These are phyloP conservation scores for Cokeromyces recurvatus DNA, from an alignment of 371 early-diverging fungal genomes.

Conservation along the genomic window DNA sequence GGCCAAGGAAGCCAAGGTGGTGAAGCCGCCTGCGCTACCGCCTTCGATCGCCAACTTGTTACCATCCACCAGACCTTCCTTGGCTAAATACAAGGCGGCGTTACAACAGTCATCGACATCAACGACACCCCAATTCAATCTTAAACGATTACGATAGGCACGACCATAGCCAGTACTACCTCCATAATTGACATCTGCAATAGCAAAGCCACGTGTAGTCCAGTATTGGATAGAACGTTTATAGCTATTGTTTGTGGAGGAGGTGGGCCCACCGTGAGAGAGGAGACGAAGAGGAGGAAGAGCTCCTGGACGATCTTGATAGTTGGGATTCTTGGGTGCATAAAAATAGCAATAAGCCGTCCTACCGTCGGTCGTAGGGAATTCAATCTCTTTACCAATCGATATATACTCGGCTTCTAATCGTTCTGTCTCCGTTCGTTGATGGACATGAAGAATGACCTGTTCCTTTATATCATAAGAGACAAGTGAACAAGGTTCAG, in stretches of 20 bases:
- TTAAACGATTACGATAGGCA: slow-evolving; percentile 66
- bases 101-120: slow-evolving; percentile 77
- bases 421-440: slow-evolving; percentile 9
- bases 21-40: slow-evolving; percentile 71
- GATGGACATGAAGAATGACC: slow-evolving; percentile 11
- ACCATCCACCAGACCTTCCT: slow-evolving; percentile 55
- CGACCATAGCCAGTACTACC: slow-evolving; percentile 74
- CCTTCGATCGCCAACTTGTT: slow-evolving; percentile 62
- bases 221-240: slow-evolving; percentile 61
- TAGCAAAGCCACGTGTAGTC: slow-evolving; percentile 74
- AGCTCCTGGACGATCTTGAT: slow-evolving; percentile 32
- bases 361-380: slow-evolving; percentile 50
- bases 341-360: slow-evolving; percentile 61
- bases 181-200: slow-evolving; percentile 75
- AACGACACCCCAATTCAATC: slow-evolving; percentile 65
- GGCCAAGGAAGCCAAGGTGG: slow-evolving; percentile 62
- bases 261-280: slow-evolving; percentile 74
- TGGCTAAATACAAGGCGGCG: slow-evolving; percentile 61
- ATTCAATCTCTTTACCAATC: slow-evolving; percentile 56
- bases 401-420: slow-evolving; percentile 52
- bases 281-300: slow-evolving; percentile 66
- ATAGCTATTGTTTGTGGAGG: slow-evolving; percentile 28
- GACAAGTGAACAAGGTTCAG: slow-evolving; percentile 18
- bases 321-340: slow-evolving; percentile 61
- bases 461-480: slow-evolving; percentile 12